These are phyloP conservation scores for Paecilomyces niveus DNA, from an alignment of 2,329 filamentous ascomycete genomes.

Conservation along the genomic window DNA sequence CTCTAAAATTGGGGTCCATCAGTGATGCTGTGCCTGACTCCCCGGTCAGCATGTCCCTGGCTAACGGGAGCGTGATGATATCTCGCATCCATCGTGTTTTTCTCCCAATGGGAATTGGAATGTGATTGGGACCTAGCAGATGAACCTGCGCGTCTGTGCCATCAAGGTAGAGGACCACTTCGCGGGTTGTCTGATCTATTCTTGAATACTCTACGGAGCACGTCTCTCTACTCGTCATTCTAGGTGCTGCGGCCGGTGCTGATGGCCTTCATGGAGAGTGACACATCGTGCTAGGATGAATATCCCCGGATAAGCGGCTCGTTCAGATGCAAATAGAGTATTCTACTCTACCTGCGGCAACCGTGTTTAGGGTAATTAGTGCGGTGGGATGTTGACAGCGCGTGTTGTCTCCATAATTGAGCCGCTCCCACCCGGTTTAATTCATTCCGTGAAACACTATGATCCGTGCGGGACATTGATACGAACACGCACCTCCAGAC, in stretches of 20 bases:
- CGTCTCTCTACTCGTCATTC: neutral
- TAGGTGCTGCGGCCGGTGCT: neutral
- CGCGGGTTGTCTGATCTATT: neutral
- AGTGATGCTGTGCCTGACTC: neutral
- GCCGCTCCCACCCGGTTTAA: neutral
- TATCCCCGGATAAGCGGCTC: neutral
- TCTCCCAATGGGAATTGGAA: neutral
- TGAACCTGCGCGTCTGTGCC: neutral
- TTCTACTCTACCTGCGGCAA: neutral
- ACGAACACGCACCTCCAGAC: neutral
- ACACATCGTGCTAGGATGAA: neutral
- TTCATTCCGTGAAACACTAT: neutral
- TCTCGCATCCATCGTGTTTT: neutral
- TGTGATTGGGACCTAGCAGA: neutral
- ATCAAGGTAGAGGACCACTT: neutral
- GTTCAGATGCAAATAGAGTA: neutral
- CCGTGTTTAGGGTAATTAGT: neutral
- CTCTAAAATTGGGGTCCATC: too few relatives aligned
- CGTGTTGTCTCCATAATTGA: neutral
- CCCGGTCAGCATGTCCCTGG: neutral
- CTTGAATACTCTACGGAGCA: neutral
- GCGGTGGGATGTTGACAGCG: too few relatives aligned
- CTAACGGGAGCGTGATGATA: neutral
- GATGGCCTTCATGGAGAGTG: neutral
- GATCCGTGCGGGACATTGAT: neutral